Evolutionary conservation across 2,329 filamentous ascomycete species (phyloP).

Genomic region (Arthrobotrys sinensis): DNA sequence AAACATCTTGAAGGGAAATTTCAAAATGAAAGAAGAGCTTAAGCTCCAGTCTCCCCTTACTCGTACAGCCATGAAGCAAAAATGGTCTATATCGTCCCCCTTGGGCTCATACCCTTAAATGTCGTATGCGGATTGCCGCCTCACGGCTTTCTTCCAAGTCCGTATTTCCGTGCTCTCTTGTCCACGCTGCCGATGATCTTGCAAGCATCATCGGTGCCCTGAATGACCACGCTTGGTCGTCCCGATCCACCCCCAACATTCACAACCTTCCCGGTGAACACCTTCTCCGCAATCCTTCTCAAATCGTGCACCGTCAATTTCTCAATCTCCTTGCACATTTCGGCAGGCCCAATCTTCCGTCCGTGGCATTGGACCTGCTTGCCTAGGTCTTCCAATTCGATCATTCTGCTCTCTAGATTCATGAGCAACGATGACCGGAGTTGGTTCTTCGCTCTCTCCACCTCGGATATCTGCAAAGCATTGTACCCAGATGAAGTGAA

Average conservation of each 20-base stretch:
- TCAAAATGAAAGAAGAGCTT: constrained; percentile 9
- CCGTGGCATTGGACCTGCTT: constrained; percentile 98
- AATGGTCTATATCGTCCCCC: constrained; percentile 16
- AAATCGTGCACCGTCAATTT: constrained; percentile 84
- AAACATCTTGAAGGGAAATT: constrained; percentile 2
- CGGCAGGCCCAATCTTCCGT: constrained; percentile 87
- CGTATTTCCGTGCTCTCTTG: constrained; percentile 69
- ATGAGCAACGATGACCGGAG: constrained; percentile 90
- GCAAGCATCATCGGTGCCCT: constrained; percentile 82
- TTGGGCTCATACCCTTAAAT: constrained; percentile 1
- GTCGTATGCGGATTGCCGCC: not conserved
- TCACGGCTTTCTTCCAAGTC: constrained; percentile 55
- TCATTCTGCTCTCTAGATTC: constrained; percentile 98
- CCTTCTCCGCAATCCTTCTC: constrained; percentile 81
- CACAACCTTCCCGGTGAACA: constrained; percentile 82
- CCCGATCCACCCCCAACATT: constrained; percentile 86
- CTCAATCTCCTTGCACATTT: constrained; percentile 93
- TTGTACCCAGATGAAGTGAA: constrained; percentile 74
- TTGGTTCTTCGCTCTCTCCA: constrained; percentile 96
- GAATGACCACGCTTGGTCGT: constrained; percentile 91
- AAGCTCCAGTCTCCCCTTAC: constrained; percentile 30
- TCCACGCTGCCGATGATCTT: constrained; percentile 92
- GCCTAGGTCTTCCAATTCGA: constrained; percentile 95
- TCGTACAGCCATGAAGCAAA: constrained; percentile 40
- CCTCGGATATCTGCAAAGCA: constrained; percentile 81